Conservation (phyloP, 805 yeast genomes). For the Hanseniaspora nectarophila region DNA sequence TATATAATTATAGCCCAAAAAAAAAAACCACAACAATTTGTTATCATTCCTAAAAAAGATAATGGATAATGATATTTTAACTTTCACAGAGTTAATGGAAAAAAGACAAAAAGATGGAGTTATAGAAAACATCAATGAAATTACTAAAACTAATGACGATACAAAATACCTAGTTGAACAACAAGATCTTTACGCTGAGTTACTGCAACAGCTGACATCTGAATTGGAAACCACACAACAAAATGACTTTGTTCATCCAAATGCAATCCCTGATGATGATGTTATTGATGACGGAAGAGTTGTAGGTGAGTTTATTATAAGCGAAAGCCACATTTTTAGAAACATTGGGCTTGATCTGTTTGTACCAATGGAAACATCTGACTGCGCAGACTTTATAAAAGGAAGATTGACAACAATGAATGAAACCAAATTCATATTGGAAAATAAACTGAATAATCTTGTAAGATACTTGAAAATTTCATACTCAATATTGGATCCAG, state of each 20-base stretch:
- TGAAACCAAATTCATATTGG: slow-evolving; percentile 4
- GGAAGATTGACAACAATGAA: slow-evolving; percentile 19
- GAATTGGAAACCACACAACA: not conserved
- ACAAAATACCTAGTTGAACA: slow-evolving; percentile 24
- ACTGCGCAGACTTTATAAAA: slow-evolving; percentile 21
- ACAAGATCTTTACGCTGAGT: slow-evolving; percentile 19
- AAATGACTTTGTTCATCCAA: not conserved
- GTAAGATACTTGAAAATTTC: slow-evolving; percentile 3
- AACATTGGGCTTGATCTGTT: slow-evolving; percentile 28
- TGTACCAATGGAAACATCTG: slow-evolving; percentile 22
- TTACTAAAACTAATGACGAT: slow-evolving; percentile 6
- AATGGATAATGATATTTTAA: slow-evolving; percentile 1
- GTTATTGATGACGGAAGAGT: slow-evolving; percentile 18
- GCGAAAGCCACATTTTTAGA: slow-evolving; percentile 21
- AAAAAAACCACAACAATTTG: too few species aligned
- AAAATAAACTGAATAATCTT: slow-evolving; percentile 11
- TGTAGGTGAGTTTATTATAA: slow-evolving; percentile 25
- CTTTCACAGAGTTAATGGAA: slow-evolving; percentile 3
- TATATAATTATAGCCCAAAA: too few species aligned
- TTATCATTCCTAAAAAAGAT: too few species aligned
- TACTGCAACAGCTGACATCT: not conserved
- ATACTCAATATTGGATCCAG: not conserved
- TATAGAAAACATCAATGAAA: not conserved
- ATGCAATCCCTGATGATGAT: not conserved
- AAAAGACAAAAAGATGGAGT: slow-evolving; percentile 7